Conservation (phyloP, 1,284 basidiomycete genomes). For the Trichosporon sp. region DNA sequence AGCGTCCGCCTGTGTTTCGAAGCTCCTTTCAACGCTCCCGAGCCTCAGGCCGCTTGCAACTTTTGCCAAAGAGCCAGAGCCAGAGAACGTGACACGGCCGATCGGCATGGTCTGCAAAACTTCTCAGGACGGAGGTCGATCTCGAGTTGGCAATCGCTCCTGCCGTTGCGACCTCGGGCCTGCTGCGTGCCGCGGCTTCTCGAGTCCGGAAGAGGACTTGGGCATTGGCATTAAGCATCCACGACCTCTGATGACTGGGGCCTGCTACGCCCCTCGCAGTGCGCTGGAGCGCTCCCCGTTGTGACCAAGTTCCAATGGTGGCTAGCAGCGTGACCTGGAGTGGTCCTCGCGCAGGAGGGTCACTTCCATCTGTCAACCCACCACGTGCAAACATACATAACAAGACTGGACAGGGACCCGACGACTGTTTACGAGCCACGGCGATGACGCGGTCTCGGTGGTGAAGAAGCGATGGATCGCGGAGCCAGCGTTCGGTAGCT, state of each 20-base stretch:
- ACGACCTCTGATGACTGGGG: not conserved
- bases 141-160: not conserved
- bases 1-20: not conserved
- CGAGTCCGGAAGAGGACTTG: not conserved
- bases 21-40: too few relatives aligned
- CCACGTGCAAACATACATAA: not conserved
- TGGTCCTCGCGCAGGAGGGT: too few relatives aligned
- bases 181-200: not conserved
- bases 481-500: not conserved
- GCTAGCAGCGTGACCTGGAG: too few relatives aligned
- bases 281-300: too few relatives aligned
- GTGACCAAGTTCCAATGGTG: too few relatives aligned
- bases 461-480: constrained; percentile 1
- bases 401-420: not conserved
- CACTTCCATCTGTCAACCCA: not conserved
- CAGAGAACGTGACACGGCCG: too few relatives aligned
- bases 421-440: not conserved
- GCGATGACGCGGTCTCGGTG: not conserved
- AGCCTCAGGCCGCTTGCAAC: too few relatives aligned
- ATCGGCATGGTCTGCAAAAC: too few relatives aligned
- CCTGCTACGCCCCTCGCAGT: too few relatives aligned
- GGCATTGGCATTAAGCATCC: not conserved
- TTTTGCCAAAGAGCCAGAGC: too few relatives aligned
- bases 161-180: too few relatives aligned
- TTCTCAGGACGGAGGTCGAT: not conserved